Conservation (phyloP, 2,329 filamentous ascomycete genomes). For the Aspergillus jensenii region DNA sequence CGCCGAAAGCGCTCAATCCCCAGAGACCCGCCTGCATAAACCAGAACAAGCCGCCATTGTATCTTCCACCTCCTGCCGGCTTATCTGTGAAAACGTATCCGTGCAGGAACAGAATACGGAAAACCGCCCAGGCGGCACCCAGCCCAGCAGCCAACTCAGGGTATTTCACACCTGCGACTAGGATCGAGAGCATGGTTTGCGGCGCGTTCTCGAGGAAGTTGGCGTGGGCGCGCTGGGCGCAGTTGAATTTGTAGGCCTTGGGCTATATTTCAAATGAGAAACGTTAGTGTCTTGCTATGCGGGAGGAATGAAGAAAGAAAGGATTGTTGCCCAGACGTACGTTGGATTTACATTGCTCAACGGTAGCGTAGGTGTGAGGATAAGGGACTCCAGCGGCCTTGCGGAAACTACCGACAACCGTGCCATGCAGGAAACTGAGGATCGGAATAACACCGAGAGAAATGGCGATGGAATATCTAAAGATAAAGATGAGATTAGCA, state of each 20-base stretch:
- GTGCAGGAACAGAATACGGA: constrained; percentile 50
- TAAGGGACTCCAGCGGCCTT: constrained; percentile 55
- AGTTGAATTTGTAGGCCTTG: constrained; percentile 50
- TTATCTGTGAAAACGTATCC: constrained; percentile 46
- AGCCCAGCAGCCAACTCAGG: constrained; percentile 49
- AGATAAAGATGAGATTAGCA: background rate
- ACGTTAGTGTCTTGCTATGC: background rate
- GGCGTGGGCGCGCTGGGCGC: constrained; percentile 57
- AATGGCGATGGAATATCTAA: constrained; percentile 57
- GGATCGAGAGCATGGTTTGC: constrained; percentile 50
- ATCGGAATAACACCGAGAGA: constrained; percentile 55
- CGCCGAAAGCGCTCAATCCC: constrained; percentile 39
- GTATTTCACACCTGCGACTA: constrained; percentile 56
- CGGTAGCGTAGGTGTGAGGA: constrained; percentile 59
- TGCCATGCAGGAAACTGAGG: constrained; percentile 53
- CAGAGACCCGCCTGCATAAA: constrained; percentile 41
- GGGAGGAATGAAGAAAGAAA: constrained; percentile 26
- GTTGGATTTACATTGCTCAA: constrained; percentile 52
- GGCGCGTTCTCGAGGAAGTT: constrained; percentile 62
- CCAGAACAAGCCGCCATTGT: constrained; percentile 38
- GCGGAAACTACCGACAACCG: constrained; percentile 48
- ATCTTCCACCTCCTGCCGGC: constrained; percentile 39
- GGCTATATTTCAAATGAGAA: constrained; percentile 23
- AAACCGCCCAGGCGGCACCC: constrained; percentile 52
- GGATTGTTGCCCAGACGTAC: constrained; percentile 19